Conservation (phyloP, 2,329 filamentous ascomycete genomes). For the Penicillium sp. region DNA sequence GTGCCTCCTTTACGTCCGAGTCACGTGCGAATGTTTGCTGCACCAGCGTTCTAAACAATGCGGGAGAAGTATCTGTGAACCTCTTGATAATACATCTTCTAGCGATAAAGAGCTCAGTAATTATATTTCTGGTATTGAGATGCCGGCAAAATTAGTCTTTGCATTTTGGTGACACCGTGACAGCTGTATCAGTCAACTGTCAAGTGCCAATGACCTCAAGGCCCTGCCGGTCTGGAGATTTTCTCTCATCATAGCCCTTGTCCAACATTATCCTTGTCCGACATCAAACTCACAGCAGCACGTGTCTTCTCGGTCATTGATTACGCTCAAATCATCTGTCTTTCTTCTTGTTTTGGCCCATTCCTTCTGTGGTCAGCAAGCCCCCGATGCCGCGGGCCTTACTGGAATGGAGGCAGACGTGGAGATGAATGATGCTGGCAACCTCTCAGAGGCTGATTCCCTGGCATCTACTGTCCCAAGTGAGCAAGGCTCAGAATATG, state of each 20-base stretch:
- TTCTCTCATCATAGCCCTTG: neutral
- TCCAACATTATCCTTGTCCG: neutral
- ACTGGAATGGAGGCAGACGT: constrained; percentile 10
- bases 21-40: constrained; percentile 27
- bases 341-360: neutral
- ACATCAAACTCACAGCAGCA: neutral
- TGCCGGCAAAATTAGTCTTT: neutral
- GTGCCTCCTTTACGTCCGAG: constrained; percentile 27
- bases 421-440: constrained; percentile 33
- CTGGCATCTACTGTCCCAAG: constrained; percentile 57
- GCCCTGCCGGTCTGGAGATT: neutral
- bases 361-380: neutral
- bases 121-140: neutral
- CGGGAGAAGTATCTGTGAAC: neutral
- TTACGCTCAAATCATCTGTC: neutral
- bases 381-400: neutral
- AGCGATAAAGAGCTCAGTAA: neutral
- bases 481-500: constrained; percentile 54
- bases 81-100: neutral
- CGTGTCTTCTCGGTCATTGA: neutral
- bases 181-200: neutral
- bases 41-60: neutral
- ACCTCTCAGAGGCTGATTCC: constrained; percentile 56
- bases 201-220: neutral
- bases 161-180: neutral